Base-by-base conservation (phyloP, 805 yeast species). In the Priceomyces melissophilus region DNA sequence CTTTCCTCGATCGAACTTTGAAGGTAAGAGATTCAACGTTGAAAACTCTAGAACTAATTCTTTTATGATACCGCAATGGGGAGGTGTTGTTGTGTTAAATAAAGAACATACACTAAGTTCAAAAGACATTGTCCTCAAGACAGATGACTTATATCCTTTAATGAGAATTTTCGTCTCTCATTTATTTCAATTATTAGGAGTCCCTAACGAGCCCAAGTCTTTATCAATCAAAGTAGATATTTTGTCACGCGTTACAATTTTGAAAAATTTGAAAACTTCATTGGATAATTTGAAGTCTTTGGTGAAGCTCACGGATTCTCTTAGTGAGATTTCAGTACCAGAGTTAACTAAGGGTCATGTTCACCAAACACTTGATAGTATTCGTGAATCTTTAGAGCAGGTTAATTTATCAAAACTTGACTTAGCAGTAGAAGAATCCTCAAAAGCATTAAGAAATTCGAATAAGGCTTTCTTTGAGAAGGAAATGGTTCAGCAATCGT, bases 401-500 rank as follows among this genome's bases (percentile, higher is more conserved):
- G 30, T 60, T 7, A 52, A 68, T 4, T 2, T 36, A 40, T 8
- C 61, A 64, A 17, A 50, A 69, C 12, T 75, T 57, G 42, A 40
- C 1, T 26, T 13, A 2, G 53, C 69, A 8, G 57, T 60, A 34
- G 43, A 49, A 16, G 71, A 74, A 1, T 69, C 77, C 11, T 73
- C 82, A 10, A 51, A 58, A n/a, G 87, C 95, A 0, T 68, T 81
- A 32, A 54, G 65, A 10, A 63, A 73, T 35, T 84, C 96, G 0
- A 75, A 81, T 48, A 69, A 69, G 35, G 97, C 98, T 0, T 91
- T 91, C 54, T 91, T 91, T 60, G 95, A 91, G 51, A 86, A 87
- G 52, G 90, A 84, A 59, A 91, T 93, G 96, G 87, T 93, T 23
- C 95, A 88, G 54, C 97, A 91, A 57, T 87, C 84, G 41, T 89